A percentile compares a stretch with the other conserved stretches of the same genome.
phyloP scores from a whole-genome alignment of 495 filamentous ascomycete genomes.

The Neurospora cerealis region DNA sequence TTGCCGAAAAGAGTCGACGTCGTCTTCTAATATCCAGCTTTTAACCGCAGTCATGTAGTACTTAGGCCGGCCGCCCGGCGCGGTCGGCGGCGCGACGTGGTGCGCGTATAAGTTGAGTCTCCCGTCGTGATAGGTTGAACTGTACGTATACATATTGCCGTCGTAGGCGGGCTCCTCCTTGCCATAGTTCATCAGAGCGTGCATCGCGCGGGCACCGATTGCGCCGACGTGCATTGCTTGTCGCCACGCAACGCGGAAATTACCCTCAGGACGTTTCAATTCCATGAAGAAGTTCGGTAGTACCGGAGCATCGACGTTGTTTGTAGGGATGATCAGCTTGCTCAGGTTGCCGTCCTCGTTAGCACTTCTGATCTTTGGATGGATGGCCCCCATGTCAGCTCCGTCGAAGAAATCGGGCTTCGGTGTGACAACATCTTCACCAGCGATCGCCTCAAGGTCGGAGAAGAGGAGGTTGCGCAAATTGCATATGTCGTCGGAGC shows the following conservation, averaged over 20 bases:
- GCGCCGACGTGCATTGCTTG: slow-evolving; percentile 37
- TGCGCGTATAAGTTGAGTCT: slow-evolving; percentile 28
- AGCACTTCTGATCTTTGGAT: slow-evolving; percentile 1
- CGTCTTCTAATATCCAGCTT: not conserved
- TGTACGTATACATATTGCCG: slow-evolving; percentile 25
- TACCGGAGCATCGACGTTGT: slow-evolving; percentile 14
- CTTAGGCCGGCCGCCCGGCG: slow-evolving; percentile 15
- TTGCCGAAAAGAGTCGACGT: not conserved
- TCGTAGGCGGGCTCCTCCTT: slow-evolving; percentile 27
- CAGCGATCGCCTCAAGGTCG: slow-evolving; percentile 4
- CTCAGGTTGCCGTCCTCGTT: slow-evolving; percentile 1
- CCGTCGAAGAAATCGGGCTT: slow-evolving; percentile 29
- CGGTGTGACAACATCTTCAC: slow-evolving; percentile 6
- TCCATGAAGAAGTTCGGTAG: slow-evolving; percentile 35
- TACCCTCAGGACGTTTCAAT: slow-evolving; percentile 28
- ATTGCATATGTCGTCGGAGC: too few relatives aligned
- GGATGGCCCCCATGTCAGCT: slow-evolving; percentile 9
- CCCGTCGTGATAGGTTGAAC: slow-evolving; percentile 26
- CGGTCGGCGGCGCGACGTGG: slow-evolving; percentile 22
- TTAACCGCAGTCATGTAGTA: slow-evolving; percentile 30
- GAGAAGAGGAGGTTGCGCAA: too few relatives aligned
- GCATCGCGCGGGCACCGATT: slow-evolving; percentile 36
- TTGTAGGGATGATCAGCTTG: slow-evolving; percentile 30
- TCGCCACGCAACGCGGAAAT: too few relatives aligned
- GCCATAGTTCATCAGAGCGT: slow-evolving; percentile 26